phyloP scores from a whole-genome alignment of 2,329 filamentous ascomycete species.

The Tolypocladium guangdongense region DNA sequence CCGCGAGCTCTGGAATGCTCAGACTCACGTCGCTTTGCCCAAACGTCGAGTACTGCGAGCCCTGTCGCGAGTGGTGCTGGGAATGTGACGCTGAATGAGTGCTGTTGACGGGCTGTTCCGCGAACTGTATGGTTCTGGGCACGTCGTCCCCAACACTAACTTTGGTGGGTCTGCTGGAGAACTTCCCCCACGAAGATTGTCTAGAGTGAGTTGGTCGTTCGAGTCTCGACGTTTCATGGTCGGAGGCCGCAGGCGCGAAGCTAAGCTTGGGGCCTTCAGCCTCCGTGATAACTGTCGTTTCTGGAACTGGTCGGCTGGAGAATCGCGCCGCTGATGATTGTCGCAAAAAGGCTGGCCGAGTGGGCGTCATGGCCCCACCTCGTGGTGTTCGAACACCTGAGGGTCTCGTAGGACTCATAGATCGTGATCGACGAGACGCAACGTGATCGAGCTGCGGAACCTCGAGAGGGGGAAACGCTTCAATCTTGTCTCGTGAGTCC shows the following conservation, averaged over 20 bases:
- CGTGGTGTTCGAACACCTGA: conserved; percentile 8
- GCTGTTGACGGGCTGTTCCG: conserved; percentile 23
- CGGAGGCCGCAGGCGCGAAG: conserved; percentile 40
- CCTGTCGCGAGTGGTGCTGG: conserved; percentile 24
- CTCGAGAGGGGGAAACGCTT: conserved; percentile 12
- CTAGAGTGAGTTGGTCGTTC: conserved; percentile 27
- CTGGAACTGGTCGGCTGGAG: conserved; percentile 61
- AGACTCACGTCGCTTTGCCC: conserved; percentile 24
- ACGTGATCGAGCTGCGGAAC: conserved; percentile 2
- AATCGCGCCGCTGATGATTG: conserved; percentile 50
- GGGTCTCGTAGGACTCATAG: conserved; percentile 13
- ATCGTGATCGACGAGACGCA: conserved; percentile 10
- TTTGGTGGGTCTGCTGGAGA: conserved; percentile 50
- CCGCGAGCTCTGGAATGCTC: conserved; percentile 32
- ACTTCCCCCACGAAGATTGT: conserved; percentile 41
- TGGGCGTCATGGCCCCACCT: conserved; percentile 13
- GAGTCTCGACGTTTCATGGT: conserved; percentile 13
- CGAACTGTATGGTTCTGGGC: conserved; percentile 54
- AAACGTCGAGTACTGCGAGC: conserved; percentile 21
- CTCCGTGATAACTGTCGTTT: conserved; percentile 53
- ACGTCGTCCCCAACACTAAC: conserved; percentile 42
- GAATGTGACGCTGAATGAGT: conserved; percentile 17
- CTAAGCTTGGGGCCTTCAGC: conserved; percentile 54
- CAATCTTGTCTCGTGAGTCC: conserved; percentile 1
- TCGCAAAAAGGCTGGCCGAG: conserved; percentile 37